Evolutionary conservation across 345 rosid genomes (phyloP), one percentile per base, ranked within the genome.

Genomic region (Populus alba): DNA sequence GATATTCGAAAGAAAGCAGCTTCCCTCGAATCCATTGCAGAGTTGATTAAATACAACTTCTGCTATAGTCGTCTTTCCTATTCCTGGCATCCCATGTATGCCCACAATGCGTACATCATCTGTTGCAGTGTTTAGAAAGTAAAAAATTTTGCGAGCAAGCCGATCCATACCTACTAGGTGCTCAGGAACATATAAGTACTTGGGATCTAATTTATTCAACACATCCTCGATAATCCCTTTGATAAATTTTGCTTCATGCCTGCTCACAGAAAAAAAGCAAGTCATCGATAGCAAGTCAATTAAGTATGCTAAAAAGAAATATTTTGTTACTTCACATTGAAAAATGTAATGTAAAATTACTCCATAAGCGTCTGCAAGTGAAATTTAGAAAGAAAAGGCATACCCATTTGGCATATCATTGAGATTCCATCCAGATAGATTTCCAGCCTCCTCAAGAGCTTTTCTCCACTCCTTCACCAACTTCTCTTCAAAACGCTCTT

Each of bases 161-260:
- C 39, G 16, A 18, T 66, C 16, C 0, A 31, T 31, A 0, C 20
- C 6, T 9, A 17, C 33, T 0, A 78, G 6, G 16, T 27, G 20
- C 31, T 17, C 1, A 35, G 16, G 7, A 25, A n/a, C 8, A 62
- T 22, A 0, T n/a, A 62, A 23, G 13, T 27, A 4, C 5, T 31
- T 65, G 10, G 62, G 63, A 35, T 63, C 78, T 20, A 86, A 49
- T 75, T 68, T 86, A 62, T 76, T 71, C 80, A 81, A 70, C n/a
- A 87, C 43, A 31, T 74, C 76, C 22, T 68, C 57, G 7, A 85
- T 82, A 53, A 84, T 80, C 8, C 71, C 73, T 18, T 83, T 83
- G 13, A 79, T 74, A 35, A 87, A 80, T 57, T 43, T 67, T 1
- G 84, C 77, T 68, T 86, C 86, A 6, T 47, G 74, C 82, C 88